Conservation (phyloP, 148 eudicot species). For the Camellia japonica region DNA sequence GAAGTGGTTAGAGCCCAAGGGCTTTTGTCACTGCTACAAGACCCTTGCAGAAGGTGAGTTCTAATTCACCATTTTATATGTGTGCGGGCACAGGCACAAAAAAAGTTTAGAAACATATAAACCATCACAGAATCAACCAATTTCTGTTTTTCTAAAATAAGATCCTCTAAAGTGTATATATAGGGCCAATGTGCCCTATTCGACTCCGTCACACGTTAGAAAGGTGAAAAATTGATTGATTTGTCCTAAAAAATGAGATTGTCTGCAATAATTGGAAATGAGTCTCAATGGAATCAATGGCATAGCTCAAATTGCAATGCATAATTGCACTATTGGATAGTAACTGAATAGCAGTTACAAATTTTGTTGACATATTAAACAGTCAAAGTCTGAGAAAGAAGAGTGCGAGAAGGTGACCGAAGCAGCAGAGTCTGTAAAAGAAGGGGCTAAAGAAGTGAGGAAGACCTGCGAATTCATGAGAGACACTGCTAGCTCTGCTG, state of each 20-base stretch:
- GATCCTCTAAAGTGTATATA: too few relatives aligned
- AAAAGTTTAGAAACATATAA: not conserved
- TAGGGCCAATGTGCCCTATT: too few relatives aligned
- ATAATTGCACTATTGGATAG: too few relatives aligned
- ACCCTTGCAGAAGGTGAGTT: conserved; percentile 35
- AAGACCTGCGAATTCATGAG: conserved; percentile 32
- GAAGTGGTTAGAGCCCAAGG: conserved; percentile 13
- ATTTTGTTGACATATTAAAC: not conserved
- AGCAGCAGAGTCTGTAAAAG: conserved; percentile 50
- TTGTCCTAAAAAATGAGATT: too few relatives aligned
- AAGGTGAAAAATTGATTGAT: too few relatives aligned
- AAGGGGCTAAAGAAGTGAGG: conserved; percentile 45
- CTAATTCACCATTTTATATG: not conserved
- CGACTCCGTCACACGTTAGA: too few relatives aligned
- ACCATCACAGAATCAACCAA: not conserved
- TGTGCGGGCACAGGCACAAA: too few relatives aligned
- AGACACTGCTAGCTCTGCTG: conserved; percentile 27
- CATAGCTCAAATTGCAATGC: too few relatives aligned
- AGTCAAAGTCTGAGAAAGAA: conserved; percentile 41
- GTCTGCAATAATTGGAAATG: too few relatives aligned
- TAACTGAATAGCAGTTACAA: too few relatives aligned
- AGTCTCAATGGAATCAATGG: too few relatives aligned
- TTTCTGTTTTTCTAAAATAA: not conserved
- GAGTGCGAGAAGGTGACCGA: conserved; percentile 39
- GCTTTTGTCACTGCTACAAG: conserved; percentile 36